phyloP scores from a whole-genome alignment of 352 stramenopile genomes.

The Globisporangium orthogonon region DNA sequence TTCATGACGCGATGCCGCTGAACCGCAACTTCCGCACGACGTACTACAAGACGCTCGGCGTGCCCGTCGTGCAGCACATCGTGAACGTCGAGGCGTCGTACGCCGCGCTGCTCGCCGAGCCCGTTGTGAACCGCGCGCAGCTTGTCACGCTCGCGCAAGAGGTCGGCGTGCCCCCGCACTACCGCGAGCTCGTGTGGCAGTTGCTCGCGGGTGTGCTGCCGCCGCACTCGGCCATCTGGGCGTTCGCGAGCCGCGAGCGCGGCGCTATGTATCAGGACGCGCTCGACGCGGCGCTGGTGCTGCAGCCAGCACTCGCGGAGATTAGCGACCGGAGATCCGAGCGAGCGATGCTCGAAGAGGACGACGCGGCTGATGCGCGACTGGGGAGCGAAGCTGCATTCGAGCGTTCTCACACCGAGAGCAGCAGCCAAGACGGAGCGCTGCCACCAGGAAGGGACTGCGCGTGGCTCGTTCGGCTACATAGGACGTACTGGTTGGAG shows the following conservation, averaged over 20 bases:
- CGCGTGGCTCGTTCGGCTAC: conserved; percentile 25
- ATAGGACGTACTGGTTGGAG: conserved; percentile 36
- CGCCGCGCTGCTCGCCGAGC: conserved; percentile 50
- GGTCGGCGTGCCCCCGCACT: conserved; percentile 52
- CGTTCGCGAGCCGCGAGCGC: conserved; percentile 43
- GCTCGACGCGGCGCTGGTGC: conserved; percentile 34
- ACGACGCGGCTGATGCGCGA: neutral
- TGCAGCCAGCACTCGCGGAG: conserved; percentile 17
- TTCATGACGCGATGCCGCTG: conserved; percentile 32
- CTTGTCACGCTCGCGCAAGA: conserved; percentile 71
- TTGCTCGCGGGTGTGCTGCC: conserved; percentile 51
- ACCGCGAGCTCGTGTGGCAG: conserved; percentile 50
- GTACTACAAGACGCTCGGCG: conserved; percentile 86
- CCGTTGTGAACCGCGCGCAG: conserved; percentile 51
- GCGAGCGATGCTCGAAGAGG: neutral
- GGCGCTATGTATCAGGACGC: conserved; percentile 64
- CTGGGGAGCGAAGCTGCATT: neutral
- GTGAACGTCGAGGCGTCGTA: conserved; percentile 76
- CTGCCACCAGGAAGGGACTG: neutral
- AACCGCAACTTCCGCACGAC: conserved; percentile 79
- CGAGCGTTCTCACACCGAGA: neutral
- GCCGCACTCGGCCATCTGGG: conserved; percentile 52
- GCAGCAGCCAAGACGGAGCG: neutral
- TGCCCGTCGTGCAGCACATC: conserved; percentile 80
- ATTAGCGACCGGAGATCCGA: neutral